Evolutionary conservation across 495 filamentous ascomycete genomes (phyloP).

Genomic region (Hypoxylon trugodes): DNA sequence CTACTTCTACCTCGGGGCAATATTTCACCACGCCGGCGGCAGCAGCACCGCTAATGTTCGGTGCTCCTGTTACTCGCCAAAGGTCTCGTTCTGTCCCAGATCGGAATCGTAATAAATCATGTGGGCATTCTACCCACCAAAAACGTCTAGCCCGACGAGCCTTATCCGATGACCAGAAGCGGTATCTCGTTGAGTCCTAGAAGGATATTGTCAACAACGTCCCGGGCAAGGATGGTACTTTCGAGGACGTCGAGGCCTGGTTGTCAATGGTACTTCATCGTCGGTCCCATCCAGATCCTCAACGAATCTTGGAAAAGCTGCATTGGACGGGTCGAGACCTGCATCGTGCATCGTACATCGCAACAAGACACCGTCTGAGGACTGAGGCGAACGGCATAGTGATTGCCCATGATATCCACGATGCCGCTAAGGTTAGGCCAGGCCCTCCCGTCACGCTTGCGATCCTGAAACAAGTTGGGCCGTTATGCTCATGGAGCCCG

Average conservation of each 20-base stretch:
- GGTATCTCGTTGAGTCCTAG: slow-evolving; percentile 37
- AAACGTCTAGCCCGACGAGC: slow-evolving; percentile 11
- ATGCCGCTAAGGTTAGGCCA: slow-evolving; percentile 36
- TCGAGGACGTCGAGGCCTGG: slow-evolving; percentile 36
- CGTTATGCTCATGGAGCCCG: neutral
- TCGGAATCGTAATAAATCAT: slow-evolving; percentile 16
- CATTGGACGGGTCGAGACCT: slow-evolving; percentile 37
- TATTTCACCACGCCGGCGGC: too few relatives aligned
- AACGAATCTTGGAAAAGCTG: slow-evolving; percentile 23
- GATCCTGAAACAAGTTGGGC: neutral
- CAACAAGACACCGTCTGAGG: slow-evolving; percentile 31
- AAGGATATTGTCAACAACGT: slow-evolving; percentile 31
- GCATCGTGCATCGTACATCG: slow-evolving; percentile 36
- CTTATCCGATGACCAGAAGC: slow-evolving; percentile 29
- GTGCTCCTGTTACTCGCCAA: too few relatives aligned
- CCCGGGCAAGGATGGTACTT: slow-evolving; percentile 28
- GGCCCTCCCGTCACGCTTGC: neutral
- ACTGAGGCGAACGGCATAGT: slow-evolving; percentile 30
- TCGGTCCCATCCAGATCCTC: slow-evolving; percentile 37
- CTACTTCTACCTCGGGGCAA: too few relatives aligned
- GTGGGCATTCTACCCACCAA: slow-evolving; percentile 21
- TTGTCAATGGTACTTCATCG: slow-evolving; percentile 36
- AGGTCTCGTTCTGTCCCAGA: neutral
- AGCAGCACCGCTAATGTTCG: too few relatives aligned
- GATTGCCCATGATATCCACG: slow-evolving; percentile 39